Evolutionary conservation across 495 filamentous ascomycete genomes (phyloP).

Genomic region (Annulohypoxylon nitens): DNA sequence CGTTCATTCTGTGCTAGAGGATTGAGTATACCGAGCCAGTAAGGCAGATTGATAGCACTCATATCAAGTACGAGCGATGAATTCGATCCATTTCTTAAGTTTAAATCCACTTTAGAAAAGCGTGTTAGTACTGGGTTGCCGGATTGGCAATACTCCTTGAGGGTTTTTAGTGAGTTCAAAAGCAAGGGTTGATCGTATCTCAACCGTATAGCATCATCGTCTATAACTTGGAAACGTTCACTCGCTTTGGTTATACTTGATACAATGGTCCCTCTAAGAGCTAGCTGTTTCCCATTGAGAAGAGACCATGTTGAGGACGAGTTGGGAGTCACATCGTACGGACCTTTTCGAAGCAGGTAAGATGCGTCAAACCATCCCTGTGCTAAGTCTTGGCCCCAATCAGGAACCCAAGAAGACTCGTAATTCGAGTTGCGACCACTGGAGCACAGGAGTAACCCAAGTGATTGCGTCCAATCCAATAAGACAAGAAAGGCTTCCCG

Average conservation of each 20-base stretch:
- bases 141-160: constrained; percentile 3
- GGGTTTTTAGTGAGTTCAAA: neutral
- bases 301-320: constrained; percentile 6
- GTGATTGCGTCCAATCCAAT: constrained; percentile 13
- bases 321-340: constrained; percentile 8
- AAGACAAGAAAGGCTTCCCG: constrained; percentile 11
- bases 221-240: constrained; percentile 15
- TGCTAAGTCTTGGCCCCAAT: constrained; percentile 9
- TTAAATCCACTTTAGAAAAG: neutral
- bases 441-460: constrained; percentile 20
- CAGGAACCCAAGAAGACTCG: constrained; percentile 20
- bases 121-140: constrained; percentile 14
- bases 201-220: constrained; percentile 10
- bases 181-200: constrained; percentile 9
- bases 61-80: neutral
- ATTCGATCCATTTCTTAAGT: neutral
- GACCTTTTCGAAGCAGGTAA: constrained; percentile 12
- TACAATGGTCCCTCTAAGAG: constrained; percentile 8
- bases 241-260: constrained; percentile 9
- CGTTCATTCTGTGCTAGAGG: constrained; percentile 2
- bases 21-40: constrained; percentile 15
- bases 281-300: neutral
- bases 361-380: constrained; percentile 17
- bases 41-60: neutral
- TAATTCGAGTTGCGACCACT: constrained; percentile 9